These are phyloP conservation scores for Kurtzmaniella cleridarum DNA, from an alignment of 805 yeast species.

Conservation along the genomic window DNA sequence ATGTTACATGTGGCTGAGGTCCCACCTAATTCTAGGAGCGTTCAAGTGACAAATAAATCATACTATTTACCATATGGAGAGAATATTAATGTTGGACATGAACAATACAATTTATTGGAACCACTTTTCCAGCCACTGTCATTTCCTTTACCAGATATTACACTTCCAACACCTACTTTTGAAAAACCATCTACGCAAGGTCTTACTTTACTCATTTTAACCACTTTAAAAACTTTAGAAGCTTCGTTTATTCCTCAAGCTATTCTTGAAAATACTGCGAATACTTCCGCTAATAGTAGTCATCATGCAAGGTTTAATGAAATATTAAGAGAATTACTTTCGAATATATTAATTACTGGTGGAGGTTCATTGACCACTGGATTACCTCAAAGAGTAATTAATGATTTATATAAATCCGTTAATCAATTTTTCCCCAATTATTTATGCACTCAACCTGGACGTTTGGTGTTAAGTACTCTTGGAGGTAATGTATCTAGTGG, in stretches of 20 bases:
- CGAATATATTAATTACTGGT: constrained; percentile 55
- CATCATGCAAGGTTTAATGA: constrained; percentile 29
- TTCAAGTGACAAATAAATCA: constrained; percentile 7
- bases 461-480: constrained; percentile 16
- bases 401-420: constrained; percentile 46
- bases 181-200: constrained; percentile 47
- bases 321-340: constrained; percentile 29
- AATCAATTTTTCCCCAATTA: constrained; percentile 43
- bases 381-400: constrained; percentile 47
- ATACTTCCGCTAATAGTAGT: constrained; percentile 15
- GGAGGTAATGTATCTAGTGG: constrained; percentile 21
- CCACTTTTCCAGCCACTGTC: constrained; percentile 64
- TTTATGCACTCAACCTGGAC: constrained; percentile 23
- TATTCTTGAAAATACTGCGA: constrained; percentile 17
- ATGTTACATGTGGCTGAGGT: constrained; percentile 22
- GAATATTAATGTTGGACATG: constrained; percentile 21
- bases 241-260: constrained; percentile 21
- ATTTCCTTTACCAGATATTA: constrained; percentile 36
- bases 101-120: constrained; percentile 55
- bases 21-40: constrained; percentile 8
- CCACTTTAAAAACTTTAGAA: constrained; percentile 32
- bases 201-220: constrained; percentile 34
- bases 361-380: constrained; percentile 53
- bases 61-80: constrained; percentile 19
- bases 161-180: constrained; percentile 28